Conservation (phyloP, 2,329 filamentous ascomycete genomes). For the Trichoderma sp. region DNA sequence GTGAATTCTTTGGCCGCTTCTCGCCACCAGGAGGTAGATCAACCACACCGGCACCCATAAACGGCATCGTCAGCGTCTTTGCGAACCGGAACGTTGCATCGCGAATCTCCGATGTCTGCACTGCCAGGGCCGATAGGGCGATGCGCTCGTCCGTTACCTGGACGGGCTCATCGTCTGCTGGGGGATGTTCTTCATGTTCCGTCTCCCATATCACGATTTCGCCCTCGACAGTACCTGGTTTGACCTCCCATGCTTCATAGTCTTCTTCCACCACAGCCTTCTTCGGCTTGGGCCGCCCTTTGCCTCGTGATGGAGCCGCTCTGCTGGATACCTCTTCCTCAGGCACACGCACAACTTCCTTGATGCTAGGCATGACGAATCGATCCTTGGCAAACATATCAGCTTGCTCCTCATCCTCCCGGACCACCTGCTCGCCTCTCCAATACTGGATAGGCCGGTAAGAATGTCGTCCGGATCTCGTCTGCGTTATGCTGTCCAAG, state of each 20-base stretch:
- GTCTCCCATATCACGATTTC: slow-evolving; percentile 66
- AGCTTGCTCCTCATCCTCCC: slow-evolving; percentile 59
- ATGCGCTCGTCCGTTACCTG: slow-evolving; percentile 57
- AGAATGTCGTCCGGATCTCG: slow-evolving; percentile 76
- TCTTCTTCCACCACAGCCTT: slow-evolving; percentile 50
- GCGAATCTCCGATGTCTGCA: slow-evolving; percentile 59
- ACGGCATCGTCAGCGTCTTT: slow-evolving; percentile 80
- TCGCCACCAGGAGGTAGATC: slow-evolving; percentile 80
- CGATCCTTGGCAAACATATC: slow-evolving; percentile 43
- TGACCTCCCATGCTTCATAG: slow-evolving; percentile 70
- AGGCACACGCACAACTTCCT: slow-evolving; percentile 70
- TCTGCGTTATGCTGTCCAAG: slow-evolving; percentile 52
- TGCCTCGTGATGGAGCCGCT: slow-evolving; percentile 24
- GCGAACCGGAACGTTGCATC: slow-evolving; percentile 80
- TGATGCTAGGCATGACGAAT: slow-evolving; percentile 69
- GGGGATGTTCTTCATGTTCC: slow-evolving; percentile 55
- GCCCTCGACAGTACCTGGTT: slow-evolving; percentile 64
- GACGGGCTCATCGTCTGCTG: slow-evolving; percentile 55
- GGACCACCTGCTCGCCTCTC: slow-evolving; percentile 79
- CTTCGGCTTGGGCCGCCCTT: slow-evolving; percentile 34
- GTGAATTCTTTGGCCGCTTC: slow-evolving; percentile 88
- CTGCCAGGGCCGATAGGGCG: slow-evolving; percentile 56
- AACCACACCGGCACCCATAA: slow-evolving; percentile 87
- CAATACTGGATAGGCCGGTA: slow-evolving; percentile 81
- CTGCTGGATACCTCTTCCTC: slow-evolving; percentile 54